Conservation (phyloP, 495 filamentous ascomycete species). For the Apodospora peruviana region DNA sequence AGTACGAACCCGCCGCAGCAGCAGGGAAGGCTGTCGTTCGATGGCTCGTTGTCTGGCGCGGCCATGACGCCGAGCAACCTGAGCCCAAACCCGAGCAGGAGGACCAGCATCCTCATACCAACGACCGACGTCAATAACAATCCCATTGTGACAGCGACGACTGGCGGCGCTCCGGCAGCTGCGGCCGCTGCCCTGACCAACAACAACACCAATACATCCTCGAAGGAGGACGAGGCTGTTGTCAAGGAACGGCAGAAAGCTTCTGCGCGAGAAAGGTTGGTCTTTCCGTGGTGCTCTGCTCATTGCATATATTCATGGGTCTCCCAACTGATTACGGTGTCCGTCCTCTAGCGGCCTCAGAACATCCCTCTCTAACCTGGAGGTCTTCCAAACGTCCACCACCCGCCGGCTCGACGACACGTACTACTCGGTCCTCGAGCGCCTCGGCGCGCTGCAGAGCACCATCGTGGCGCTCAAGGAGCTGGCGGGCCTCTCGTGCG, state of each 20-base stretch:
- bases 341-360: conserved; percentile 28
- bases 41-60: conserved; percentile 36
- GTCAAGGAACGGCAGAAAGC: conserved; percentile 37
- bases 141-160: not conserved
- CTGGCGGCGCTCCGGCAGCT: not conserved
- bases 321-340: conserved; percentile 1
- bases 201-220: not conserved
- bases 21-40: conserved; percentile 28
- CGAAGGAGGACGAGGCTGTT: conserved; percentile 26
- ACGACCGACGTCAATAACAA: conserved; percentile 22
- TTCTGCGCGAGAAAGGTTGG: conserved; percentile 37
- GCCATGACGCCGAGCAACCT: conserved; percentile 35
- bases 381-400: conserved; percentile 45
- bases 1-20: conserved; percentile 1
- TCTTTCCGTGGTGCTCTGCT: conserved; percentile 2
- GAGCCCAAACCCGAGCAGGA: conserved; percentile 36
- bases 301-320: not conserved
- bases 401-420: conserved; percentile 77
- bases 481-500: conserved; percentile 56
- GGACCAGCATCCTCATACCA: conserved; percentile 32
- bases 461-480: conserved; percentile 66
- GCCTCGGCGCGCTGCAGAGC: conserved; percentile 60
- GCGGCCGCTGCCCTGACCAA: not conserved
- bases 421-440: conserved; percentile 80
- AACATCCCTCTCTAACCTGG: conserved; percentile 38